phyloP scores from a whole-genome alignment of 225 moss, liverwort and hornwort genomes.

The Physcomitrium patens region DNA sequence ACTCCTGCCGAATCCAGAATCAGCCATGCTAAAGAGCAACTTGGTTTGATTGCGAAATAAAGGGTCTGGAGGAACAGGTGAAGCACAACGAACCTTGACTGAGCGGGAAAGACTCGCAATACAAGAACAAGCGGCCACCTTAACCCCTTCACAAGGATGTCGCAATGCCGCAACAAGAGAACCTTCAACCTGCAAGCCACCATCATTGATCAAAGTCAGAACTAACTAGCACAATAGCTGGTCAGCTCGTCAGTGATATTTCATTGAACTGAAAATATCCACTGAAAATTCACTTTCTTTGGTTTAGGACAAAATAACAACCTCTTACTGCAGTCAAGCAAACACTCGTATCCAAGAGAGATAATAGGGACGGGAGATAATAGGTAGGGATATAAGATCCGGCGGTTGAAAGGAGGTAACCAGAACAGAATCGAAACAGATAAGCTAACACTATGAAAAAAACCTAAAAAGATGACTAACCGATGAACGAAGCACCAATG shows the following conservation, averaged over 20 bases:
- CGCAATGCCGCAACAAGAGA: slow-evolving; percentile 85
- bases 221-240: slow-evolving; percentile 8
- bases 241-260: slow-evolving; percentile 16
- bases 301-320: slow-evolving; percentile 15
- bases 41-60: not conserved
- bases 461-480: slow-evolving; percentile 58
- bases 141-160: slow-evolving; percentile 78
- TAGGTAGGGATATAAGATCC: not conserved
- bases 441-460: slow-evolving; percentile 26
- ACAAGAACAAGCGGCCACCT: slow-evolving; percentile 93
- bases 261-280: slow-evolving; percentile 11
- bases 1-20: not conserved
- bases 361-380: too few relatives aligned
- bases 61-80: not conserved
- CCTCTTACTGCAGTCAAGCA: not conserved
- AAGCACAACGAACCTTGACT: slow-evolving; percentile 76
- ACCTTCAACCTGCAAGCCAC: slow-evolving; percentile 69
- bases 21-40: slow-evolving; percentile 10
- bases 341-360: not conserved
- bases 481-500: slow-evolving; percentile 60
- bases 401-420: slow-evolving; percentile 26
- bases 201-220: slow-evolving; percentile 21
- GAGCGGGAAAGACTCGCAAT: slow-evolving; percentile 94
- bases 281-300: slow-evolving; percentile 24
- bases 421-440: slow-evolving; percentile 25